Base-by-base conservation (phyloP, 352 stramenopile species). In the Pythium grandisporangium region DNA sequence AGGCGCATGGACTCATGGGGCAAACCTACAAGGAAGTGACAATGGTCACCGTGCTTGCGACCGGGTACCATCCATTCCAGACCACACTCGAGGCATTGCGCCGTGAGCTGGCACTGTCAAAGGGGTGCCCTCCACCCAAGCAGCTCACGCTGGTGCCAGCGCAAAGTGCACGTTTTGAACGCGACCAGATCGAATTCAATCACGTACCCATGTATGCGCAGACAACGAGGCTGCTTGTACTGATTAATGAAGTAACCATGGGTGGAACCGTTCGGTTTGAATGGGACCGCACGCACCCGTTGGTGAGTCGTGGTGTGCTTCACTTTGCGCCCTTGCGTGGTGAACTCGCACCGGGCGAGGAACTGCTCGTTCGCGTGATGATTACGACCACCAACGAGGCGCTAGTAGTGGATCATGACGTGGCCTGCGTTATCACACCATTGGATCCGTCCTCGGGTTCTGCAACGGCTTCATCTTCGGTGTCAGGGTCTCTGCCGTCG, bases 1-100 rank as follows among this genome's bases (percentile, higher is more conserved):
- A 80, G 43, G 75, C 75, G 0, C 58, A 85, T 26, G 73, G 76
- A 10, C 58, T 90, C 26, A 76, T 87, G 74, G 77, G 71, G 1
- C 62, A 59, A 42, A 47, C 48, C 0, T 90, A 88, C 55, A 70
- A 82, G 25, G 74, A 87, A 43, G 61, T 70, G 1, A 47, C 68
- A 17, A 75, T 82, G 62, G 42, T 88, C 35, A 76, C 63, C 1
- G 41, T 91, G 34, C 37, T 84, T 22, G 78, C 70, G 7, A 66
- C 59, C 2, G 74, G 68, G 1, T 91, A 74, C 44, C 61, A 88
- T 16, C 71, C 72, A 0, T 46, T 42, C 2, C 48, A 70, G 4
- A 56, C 43, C 22, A 65, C 57, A 10, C 56, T 86, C 14, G 20
- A 48, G 0, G 52, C 67, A 26, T 48, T 82, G 22, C 65, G 63